Base-by-base conservation (phyloP, 768 basidiomycete species). In the Rhodotorula toruloides region DNA sequence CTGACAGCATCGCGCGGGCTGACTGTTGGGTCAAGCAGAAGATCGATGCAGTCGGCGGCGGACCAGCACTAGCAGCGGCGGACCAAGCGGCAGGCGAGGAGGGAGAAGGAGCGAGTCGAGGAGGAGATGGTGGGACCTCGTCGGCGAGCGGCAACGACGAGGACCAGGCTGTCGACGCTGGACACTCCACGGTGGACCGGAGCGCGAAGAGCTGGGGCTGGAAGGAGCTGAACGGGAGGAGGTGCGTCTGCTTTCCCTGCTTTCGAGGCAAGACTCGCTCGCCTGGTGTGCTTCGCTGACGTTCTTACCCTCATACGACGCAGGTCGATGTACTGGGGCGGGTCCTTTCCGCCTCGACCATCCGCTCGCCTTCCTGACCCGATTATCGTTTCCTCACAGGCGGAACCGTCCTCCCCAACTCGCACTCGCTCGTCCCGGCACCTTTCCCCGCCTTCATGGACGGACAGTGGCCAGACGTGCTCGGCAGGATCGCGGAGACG, bases 381-480 rank as follows among this genome's bases (percentile, higher is more conserved):
- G 13, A 25, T 34, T 34, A 54, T 60, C 54, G 31, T 54, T 65
- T 47, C n/a, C n/a, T n/a, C n/a, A n/a, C 72, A 87, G 87, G 87
- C 47, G 92, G 91, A 1, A 88, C 91, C 65, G 80, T 89, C 42
- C 82, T 86, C 43, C 78, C 83, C 2, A 87, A 86, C 69, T 74
- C 73, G 14, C 86, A 86, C 49, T 79, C 83, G 12, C 81, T 97
- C 7, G 76, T 93, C 29, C 80, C 84, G 25, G 85, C 87, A 74
- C 77, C 83, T 0, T 80, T 96, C 74, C 91, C 92, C 0, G 59
- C 80, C 4, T 94, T 87, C 74, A 77, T 93, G 54, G 81, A 79
- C 29, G 75, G 79, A n/a, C 88, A 84, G 87, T 93, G 71, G 75
- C 91, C 92, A 22, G 81, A 90, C 74, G 78, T 98, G 64, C 81